Evolutionary conservation across 2,329 filamentous ascomycete species (phyloP), one percentile per base, ranked within the genome.

Genomic region (Cladosporium velox): DNA sequence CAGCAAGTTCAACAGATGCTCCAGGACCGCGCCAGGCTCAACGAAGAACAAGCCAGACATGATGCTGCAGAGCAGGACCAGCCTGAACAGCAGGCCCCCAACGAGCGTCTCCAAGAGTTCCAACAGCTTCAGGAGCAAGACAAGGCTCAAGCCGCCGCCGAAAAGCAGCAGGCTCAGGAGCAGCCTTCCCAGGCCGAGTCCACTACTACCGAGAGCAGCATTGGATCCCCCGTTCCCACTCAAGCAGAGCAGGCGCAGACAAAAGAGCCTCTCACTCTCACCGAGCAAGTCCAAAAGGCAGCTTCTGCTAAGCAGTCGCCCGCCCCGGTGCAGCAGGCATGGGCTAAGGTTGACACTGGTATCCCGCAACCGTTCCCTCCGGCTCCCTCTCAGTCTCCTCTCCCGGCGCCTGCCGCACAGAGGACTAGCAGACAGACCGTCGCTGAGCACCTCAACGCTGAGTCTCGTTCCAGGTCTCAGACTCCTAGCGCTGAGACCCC

Each of bases 401-500:
- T 97, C 41, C 92, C 93, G 4, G 93, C 94, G 0, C 94, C 93
- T 14, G 92, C 91, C 52, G 93, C 93, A 11, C 93, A 97, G 79
- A 88, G 93, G 59, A 91, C 89, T 70, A 73, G 73, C 41, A 86
- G 89, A 67, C 92, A 93, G 63, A 93, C 93, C 69, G 85, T 97
- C 3, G 92, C 93, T 1, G 93, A 97, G 71, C 84, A 87, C 62
- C 79, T 91, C 58, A 84, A 84, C 70, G 84, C 84, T 2, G 87
- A 88, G 70, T 85, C 87, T 21, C 82, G 90, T 67, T 96, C 93
- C 28, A 90, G 89, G 69, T 91, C 90, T 1, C 90, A 91, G 70
- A 96, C 92, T 0, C 93, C 91, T 34, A 82, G 86, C 0, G 80
- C 84, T 32, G 88, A 90, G 62, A 86, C 86, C 1, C 85, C 86